Conservation (phyloP, 2,329 filamentous ascomycete species). For the Colletotrichum sp. region DNA sequence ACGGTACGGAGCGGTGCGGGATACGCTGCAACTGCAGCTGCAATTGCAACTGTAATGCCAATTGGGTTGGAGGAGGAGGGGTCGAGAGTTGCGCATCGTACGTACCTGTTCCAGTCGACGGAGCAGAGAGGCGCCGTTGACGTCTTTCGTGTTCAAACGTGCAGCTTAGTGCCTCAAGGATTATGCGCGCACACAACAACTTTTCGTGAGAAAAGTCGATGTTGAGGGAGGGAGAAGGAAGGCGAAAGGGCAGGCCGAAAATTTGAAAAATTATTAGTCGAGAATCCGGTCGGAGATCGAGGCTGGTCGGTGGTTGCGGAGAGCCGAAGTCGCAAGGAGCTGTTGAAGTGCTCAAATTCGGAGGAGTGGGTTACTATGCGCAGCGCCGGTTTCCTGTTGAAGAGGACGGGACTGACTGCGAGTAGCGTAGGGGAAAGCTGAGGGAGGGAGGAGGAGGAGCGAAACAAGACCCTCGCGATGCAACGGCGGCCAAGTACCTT, state of each 20-base stretch:
- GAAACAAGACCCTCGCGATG: slow-evolving; percentile 8
- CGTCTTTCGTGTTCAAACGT: neutral
- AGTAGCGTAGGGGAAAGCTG: neutral
- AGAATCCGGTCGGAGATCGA: slow-evolving; percentile 15
- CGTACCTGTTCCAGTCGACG: neutral
- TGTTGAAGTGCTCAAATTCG: slow-evolving; percentile 18
- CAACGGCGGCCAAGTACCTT: slow-evolving; percentile 11
- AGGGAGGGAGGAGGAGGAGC: neutral
- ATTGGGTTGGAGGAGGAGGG: slow-evolving; percentile 12
- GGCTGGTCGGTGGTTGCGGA: slow-evolving; percentile 12
- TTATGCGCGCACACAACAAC: neutral
- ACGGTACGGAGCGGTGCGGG: neutral
- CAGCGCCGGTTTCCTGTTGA: slow-evolving; percentile 14
- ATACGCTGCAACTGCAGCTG: neutral
- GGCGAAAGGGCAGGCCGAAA: neutral
- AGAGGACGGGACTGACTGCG: neutral
- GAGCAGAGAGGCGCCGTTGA: slow-evolving; percentile 9
- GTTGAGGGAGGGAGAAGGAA: neutral
- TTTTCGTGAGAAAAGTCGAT: neutral
- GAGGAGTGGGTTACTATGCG: neutral
- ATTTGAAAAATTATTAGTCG: neutral
- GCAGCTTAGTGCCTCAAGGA: neutral
- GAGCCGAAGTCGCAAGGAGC: slow-evolving; percentile 19
- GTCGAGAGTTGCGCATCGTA: neutral
- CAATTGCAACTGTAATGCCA: neutral